Conservation (phyloP, 208 protist species). For the Naegleria gruberi region DNA sequence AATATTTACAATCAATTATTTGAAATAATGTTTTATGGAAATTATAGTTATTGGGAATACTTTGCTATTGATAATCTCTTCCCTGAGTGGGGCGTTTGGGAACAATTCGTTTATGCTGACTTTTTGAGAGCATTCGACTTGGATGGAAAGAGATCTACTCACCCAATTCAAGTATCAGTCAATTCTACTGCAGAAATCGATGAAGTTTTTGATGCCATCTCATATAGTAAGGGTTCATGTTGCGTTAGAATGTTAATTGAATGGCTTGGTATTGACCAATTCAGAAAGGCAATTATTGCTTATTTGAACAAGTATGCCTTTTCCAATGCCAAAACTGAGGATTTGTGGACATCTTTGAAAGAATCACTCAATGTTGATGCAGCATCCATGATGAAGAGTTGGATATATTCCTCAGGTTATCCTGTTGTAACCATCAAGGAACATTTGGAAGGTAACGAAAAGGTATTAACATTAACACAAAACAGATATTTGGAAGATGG, state of each 20-base stretch:
- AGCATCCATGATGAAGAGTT: constrained; percentile 70
- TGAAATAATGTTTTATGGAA: background rate
- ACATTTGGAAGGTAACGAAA: background rate
- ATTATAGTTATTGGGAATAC: constrained; percentile 71
- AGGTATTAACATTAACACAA: background rate
- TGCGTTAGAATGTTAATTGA: constrained; percentile 81
- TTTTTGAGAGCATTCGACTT: constrained; percentile 59
- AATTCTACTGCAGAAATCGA: constrained; percentile 75
- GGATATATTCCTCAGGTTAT: constrained; percentile 82
- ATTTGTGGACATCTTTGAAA: constrained; percentile 84
- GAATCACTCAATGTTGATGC: constrained; percentile 67
- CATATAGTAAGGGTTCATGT: constrained; percentile 85
- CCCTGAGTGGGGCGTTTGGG: constrained; percentile 61
- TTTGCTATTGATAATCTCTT: constrained; percentile 58
- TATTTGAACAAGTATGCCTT: constrained; percentile 84
- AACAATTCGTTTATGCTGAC: constrained; percentile 59
- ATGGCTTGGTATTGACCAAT: constrained; percentile 65
- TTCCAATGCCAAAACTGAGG: constrained; percentile 75
- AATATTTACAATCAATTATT: background rate
- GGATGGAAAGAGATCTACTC: constrained; percentile 77
- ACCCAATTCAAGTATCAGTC: constrained; percentile 91
- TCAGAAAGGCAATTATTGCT: constrained; percentile 65
- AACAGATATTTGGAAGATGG: background rate
- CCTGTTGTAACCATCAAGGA: constrained; percentile 64
- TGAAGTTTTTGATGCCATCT: constrained; percentile 94